Evolutionary conservation across 305 asterid species (phyloP).

Genomic region (Fraxinus latifolia): DNA sequence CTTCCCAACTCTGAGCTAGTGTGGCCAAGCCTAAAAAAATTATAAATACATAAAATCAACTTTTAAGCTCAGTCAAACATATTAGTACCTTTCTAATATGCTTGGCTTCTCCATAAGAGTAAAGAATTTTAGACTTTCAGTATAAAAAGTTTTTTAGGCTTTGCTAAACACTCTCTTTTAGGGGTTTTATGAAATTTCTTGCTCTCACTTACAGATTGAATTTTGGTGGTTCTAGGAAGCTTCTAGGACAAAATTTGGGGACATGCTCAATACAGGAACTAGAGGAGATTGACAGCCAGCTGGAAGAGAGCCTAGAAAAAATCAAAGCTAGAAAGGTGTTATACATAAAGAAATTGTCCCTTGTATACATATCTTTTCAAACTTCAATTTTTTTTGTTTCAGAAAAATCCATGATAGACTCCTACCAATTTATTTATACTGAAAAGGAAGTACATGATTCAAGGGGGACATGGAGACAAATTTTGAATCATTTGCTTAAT

Average conservation of each 20-base stretch:
- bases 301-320: constrained; percentile 50
- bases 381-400: not conserved
- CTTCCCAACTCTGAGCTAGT: not conserved
- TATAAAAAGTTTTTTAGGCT: not conserved
- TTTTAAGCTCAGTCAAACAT: not conserved
- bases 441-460: too few species aligned
- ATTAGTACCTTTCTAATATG: not conserved
- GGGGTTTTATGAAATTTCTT: not conserved
- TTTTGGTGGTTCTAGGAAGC: constrained; percentile 39
- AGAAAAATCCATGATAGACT: too few species aligned
- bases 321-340: constrained; percentile 65
- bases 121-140: not conserved
- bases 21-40: not conserved
- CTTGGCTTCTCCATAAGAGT: not conserved
- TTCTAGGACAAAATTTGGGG: constrained; percentile 59
- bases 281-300: constrained; percentile 52
- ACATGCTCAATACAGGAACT: constrained; percentile 56
- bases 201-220: not conserved
- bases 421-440: too few species aligned
- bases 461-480: too few species aligned
- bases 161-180: not conserved
- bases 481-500: too few species aligned
- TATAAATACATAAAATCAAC: not conserved
- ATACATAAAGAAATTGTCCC: not conserved
- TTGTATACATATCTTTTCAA: not conserved